Conservation (phyloP, 768 basidiomycete genomes). For the Russula dissimulans region DNA sequence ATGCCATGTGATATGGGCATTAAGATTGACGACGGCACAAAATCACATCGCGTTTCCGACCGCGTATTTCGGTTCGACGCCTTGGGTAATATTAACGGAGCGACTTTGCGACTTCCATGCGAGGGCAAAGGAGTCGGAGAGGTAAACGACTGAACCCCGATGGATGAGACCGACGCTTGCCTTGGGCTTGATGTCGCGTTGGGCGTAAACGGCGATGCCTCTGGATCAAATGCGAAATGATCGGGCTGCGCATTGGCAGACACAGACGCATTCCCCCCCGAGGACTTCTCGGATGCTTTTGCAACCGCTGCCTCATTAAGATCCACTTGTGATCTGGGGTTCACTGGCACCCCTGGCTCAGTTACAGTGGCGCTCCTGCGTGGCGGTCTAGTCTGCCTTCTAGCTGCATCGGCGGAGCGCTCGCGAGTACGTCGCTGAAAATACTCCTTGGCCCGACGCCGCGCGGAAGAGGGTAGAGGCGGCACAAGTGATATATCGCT, state of each 20-base stretch:
- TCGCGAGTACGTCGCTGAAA: constrained; percentile 17
- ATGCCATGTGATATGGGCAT: not conserved
- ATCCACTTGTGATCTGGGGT: not conserved
- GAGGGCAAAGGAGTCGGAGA: constrained; percentile 10
- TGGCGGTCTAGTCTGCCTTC: not conserved
- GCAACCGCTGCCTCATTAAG: not conserved
- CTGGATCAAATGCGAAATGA: constrained; percentile 13
- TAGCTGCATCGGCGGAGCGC: constrained; percentile 9
- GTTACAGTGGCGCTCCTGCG: not conserved
- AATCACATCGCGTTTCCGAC: not conserved
- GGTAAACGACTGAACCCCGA: constrained; percentile 4
- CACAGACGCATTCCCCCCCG: not conserved
- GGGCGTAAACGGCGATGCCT: constrained; percentile 15
- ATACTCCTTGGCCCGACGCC: constrained; percentile 16
- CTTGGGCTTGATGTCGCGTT: constrained; percentile 17
- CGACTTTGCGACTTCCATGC: constrained; percentile 9
- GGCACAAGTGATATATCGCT: not conserved
- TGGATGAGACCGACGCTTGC: constrained; percentile 2
- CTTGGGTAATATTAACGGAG: not conserved
- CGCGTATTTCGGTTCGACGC: not conserved
- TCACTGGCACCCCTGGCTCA: not conserved
- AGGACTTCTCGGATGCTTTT: not conserved
- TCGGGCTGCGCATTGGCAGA: not conserved
- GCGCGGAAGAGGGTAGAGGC: constrained; percentile 10
- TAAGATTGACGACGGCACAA: not conserved